phyloP scores from a whole-genome alignment of 225 moss, liverwort and hornwort genomes.

The Ulota crispa region DNA sequence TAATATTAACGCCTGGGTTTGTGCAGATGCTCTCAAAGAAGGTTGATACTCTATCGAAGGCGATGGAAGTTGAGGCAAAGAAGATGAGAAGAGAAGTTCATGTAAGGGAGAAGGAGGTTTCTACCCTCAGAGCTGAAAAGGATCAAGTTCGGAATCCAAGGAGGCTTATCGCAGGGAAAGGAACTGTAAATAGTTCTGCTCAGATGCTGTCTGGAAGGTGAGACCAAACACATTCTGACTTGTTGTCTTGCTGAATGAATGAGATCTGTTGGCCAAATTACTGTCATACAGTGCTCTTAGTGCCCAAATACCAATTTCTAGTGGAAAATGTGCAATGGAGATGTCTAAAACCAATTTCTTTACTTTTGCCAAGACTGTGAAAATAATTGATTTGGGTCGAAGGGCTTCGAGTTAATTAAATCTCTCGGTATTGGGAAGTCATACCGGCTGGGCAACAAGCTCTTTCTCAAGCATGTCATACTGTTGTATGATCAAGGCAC shows the following conservation, averaged over 20 bases:
- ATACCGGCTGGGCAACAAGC: not conserved
- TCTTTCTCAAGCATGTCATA: not conserved
- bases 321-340: not conserved
- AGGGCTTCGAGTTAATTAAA: not conserved
- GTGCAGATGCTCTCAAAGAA: conserved; percentile 97
- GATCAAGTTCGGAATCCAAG: conserved; percentile 87
- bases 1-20: not conserved
- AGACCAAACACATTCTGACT: conserved; percentile 16
- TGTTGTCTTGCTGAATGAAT: not conserved
- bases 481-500: not conserved
- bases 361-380: not conserved
- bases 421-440: not conserved
- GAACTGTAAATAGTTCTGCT: conserved; percentile 88
- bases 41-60: conserved; percentile 90
- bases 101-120: conserved; percentile 90
- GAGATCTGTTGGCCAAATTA: not conserved
- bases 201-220: conserved; percentile 53
- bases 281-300: not conserved
- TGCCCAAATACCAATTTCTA: not conserved
- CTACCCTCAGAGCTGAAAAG: conserved; percentile 84
- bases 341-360: not conserved
- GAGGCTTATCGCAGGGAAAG: conserved; percentile 78
- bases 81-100: conserved; percentile 97
- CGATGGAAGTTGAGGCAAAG: conserved; percentile 97
- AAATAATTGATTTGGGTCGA: not conserved